Evolutionary conservation across 2,329 filamentous ascomycete genomes (phyloP), one percentile per base, ranked within the genome.

Genomic region (Fusarium camptoceras): DNA sequence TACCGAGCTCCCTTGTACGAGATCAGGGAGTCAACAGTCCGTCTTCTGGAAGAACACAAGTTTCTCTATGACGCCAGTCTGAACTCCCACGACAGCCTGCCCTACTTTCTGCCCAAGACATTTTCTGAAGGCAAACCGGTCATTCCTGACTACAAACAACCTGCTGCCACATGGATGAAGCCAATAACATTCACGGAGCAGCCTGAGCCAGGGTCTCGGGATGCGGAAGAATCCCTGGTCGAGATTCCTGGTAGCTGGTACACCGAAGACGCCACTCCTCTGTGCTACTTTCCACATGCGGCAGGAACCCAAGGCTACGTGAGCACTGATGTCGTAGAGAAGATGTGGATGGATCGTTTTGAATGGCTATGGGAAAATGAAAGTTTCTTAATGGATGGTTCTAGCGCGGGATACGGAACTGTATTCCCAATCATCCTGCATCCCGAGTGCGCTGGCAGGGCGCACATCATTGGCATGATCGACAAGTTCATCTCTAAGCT

Each of bases 201-300:
- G 6, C 30, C 30, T 8, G 30, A 31, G 30, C 14, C 30, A 31
- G 30, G 30, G 30, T 31, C 30, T 31, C 14, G 7, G 14, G 30
- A 31, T 15, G 30, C 30, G 30, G 30, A 31, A 15, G 43, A 31
- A 1, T 47, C 54, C 8, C 43, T 64, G 11, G 37, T 67, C 9
- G 64, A 67, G 42, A 60, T 67, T 43, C 64, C 60, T 5, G 46
- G 46, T 8, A 64, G 57, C 47, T 67, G 64, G 64, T 67, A 67
- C 50, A 67, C 56, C 50, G 64, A 67, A 47, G 64, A 67, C 27
- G 60, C 60, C 51, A 67, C 60, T 24, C 64, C 60, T 11, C 37
- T 67, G 31, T 55, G 64, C 25, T 67, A 60, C 22, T 50, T 56
- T n/a, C 64, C 64, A 47, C 55, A 67, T 25, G 51, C 57, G 30